Evolutionary conservation across 2,329 filamentous ascomycete species (phyloP), one percentile per base, ranked within the genome.

Genomic region (Cladorrhinum sp.): DNA sequence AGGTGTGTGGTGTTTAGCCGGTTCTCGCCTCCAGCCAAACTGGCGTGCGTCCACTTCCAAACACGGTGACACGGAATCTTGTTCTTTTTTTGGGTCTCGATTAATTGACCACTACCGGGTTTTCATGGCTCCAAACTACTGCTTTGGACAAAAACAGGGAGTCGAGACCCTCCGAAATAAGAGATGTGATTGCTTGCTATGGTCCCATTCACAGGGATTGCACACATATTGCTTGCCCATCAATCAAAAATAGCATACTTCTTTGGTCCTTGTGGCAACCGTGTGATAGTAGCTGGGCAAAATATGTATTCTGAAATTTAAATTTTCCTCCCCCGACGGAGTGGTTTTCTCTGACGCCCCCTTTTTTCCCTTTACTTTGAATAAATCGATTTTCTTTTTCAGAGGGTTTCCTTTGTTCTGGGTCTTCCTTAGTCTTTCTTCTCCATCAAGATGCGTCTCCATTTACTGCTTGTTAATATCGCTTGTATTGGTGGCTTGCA

Each of bases 361-460:
- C 41, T 5, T 22, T n/a, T 18, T 16, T 41, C 16, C n/a, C n/a
- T 45, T 45, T 45, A 45, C 20, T 22, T 22, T 45, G n/a, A n/a
- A n/a, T n/a, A n/a, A n/a, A n/a, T 45, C 16, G n/a, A 18, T 20
- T 18, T 18, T 12, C 41, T 45, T 20, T 45, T 22, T 20, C 20
- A 18, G 18, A 4, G 7, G 16, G 41, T 45, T 45, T n/a, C 41
- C 41, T 45, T 45, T 45, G 41, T 45, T 45, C 41, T 45, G 41
- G 36, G 36, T 41, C 29, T 32, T 32, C 13, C 16, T 41, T 13
- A 36, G 4, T 5, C 41, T 45, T 41, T 38, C 20, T 24, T n/a
- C n/a, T n/a, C n/a, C n/a, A n/a, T 41, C 52, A 55, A 45, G 13
- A 55, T 55, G 52, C 52, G 41, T 8, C 32, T 55, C 22, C 52